Base-by-base conservation (phyloP, 345 rosid genomes). In the Syzygium oleosum region DNA sequence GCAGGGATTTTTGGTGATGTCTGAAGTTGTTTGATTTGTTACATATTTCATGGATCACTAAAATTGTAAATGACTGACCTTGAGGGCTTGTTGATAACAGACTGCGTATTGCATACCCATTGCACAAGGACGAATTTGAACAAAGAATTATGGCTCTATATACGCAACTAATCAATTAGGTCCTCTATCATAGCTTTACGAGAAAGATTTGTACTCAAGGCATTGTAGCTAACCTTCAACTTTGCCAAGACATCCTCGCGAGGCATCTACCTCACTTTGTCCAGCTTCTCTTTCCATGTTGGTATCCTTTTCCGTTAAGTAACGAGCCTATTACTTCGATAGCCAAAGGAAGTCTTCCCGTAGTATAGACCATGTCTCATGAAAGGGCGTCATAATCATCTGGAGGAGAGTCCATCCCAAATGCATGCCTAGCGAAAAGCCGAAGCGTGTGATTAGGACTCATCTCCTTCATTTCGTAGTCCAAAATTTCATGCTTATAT, bases 1-100 rank as follows among this genome's bases (percentile, higher is more conserved):
- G 98, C 87, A 63, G 87, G 86, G 96, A 95, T 79, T 96, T 93
- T 87, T 96, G 97, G 97, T 95, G 90, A 93, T 7, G 54, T 52
- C 83, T 38, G 27, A 34, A 73, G 43, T 73, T 34, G 80, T 73
- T 19, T 73, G 27, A 73, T 73, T 22, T 38, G 83, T 73, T 38
- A 22, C 83, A 17, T 38, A 21, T 19, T 73, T 38, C 49, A 38
- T 19, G 80, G 80, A 38, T 38, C 38, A 19, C 49, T 34, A 41
- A 9, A 73, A 19, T 73, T 34, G 80, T 25, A 73, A 68, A 34
- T 68, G 79, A 68, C 46, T 68, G 25, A 73, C 80, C 80, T 19
- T 19, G 43, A 73, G 14, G 41, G 23, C 80, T 38, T 34, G 14
- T 19, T 73, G 49, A 73, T 38, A 73, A 41, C 19, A 34, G 46